Percentiles rank a stretch among this genome's conserved stretches.
Conservation (phyloP, 2,329 filamentous ascomycete species). For the Dendryphion nanum region DNA sequence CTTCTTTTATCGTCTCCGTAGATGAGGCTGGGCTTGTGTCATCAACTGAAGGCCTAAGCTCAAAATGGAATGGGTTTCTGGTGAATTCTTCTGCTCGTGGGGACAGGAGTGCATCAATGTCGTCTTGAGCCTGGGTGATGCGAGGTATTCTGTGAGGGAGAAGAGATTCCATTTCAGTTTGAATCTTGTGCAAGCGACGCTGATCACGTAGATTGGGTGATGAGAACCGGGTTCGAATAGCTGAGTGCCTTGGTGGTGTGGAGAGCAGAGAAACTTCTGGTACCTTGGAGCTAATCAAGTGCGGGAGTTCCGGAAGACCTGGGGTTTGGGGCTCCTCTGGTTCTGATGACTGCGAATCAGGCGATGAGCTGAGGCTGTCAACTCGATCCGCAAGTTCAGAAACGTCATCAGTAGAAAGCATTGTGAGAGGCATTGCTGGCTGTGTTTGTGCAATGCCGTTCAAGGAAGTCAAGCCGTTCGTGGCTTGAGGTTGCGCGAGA, state of each 20-base stretch:
- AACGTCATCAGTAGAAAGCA: slow-evolving; percentile 9
- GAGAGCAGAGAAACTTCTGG: slow-evolving; percentile 23
- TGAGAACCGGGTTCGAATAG: slow-evolving; percentile 37
- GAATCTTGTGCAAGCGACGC: slow-evolving; percentile 37
- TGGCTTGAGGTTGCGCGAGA: slow-evolving; percentile 22
- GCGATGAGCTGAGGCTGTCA: slow-evolving; percentile 25
- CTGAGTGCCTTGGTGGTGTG: slow-evolving; percentile 22
- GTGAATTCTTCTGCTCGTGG: slow-evolving; percentile 73
- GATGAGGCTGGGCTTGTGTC: slow-evolving; percentile 31
- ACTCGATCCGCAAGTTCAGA: slow-evolving; percentile 16
- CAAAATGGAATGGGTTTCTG: slow-evolving; percentile 45
- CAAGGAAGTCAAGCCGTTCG: slow-evolving; percentile 37
- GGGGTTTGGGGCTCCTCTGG: slow-evolving; percentile 11
- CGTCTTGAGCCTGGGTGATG: slow-evolving; percentile 32
- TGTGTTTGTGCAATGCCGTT: slow-evolving; percentile 31
- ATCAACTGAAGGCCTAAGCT: slow-evolving; percentile 22
- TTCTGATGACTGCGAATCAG: slow-evolving; percentile 11
- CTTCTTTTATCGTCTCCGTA: slow-evolving; percentile 31
- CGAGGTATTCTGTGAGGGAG: slow-evolving; percentile 27
- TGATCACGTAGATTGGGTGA: slow-evolving; percentile 41
- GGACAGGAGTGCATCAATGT: slow-evolving; percentile 61
- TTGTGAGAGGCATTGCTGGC: slow-evolving; percentile 15
- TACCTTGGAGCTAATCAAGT: background rate
- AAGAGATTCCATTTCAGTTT: slow-evolving; percentile 39
- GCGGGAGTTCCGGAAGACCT: slow-evolving; percentile 11